Percentiles rank a stretch among this genome's conserved stretches.
These are phyloP conservation scores for Aspergillus tanneri DNA, from an alignment of 2,329 filamentous ascomycete species.

Conservation along the genomic window DNA sequence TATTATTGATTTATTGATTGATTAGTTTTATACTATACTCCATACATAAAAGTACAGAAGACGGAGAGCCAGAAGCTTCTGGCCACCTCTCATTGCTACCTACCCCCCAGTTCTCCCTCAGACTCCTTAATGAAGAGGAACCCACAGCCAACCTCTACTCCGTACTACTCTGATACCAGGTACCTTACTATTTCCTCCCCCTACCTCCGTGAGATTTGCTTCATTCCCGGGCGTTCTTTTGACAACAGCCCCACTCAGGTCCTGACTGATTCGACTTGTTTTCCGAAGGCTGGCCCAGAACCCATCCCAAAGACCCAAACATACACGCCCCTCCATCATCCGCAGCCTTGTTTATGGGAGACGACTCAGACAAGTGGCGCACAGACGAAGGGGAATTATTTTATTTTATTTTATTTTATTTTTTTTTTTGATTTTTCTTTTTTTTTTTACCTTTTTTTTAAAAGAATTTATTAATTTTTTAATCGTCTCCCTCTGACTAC, in stretches of 20 bases:
- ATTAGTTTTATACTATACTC: background rate
- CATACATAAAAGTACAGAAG: constrained; percentile 6
- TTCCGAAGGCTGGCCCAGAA: constrained; percentile 15
- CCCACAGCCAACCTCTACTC: constrained; percentile 2
- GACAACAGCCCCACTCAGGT: constrained; percentile 17
- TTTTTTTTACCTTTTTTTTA: too few relatives aligned
- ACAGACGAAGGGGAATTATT: constrained; percentile 7
- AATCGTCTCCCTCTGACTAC: background rate
- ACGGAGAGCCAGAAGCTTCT: constrained; percentile 14
- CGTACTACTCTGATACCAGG: too few relatives aligned
- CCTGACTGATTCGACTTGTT: constrained; percentile 16
- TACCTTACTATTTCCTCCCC: too few relatives aligned
- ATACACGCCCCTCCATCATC: constrained; percentile 5
- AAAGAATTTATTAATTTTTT: too few relatives aligned
- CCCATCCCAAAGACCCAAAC: constrained; percentile 13
- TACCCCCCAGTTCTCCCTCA: constrained; percentile 5
- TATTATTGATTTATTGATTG: constrained; percentile 9
- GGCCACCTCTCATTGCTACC: constrained; percentile 16
- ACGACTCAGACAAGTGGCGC: constrained; percentile 17
- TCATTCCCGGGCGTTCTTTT: constrained; percentile 14
- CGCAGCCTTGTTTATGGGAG: constrained; percentile 19
- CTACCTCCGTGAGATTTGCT: constrained; percentile 10
- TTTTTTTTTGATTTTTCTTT: background rate
- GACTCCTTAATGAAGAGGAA: constrained; percentile 14
- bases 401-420: background rate